Evolutionary conservation across 768 basidiomycete species (phyloP).

Genomic region (Suillus occidentalis): DNA sequence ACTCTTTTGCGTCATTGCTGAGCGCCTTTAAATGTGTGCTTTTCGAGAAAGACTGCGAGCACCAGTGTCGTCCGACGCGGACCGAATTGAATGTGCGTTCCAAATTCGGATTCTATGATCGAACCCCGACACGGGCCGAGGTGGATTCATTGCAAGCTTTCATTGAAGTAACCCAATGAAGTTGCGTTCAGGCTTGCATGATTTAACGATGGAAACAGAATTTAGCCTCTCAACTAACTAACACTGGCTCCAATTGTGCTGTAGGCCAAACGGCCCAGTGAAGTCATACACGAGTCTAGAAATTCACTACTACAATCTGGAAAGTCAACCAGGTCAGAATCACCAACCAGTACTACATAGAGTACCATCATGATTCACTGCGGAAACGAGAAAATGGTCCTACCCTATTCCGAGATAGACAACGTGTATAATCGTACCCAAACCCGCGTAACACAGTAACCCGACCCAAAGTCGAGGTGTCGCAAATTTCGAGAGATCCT

Average conservation of each 20-base stretch:
- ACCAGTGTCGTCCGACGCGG: neutral
- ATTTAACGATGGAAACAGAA: no score
- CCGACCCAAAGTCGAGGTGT: neutral
- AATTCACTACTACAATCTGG: neutral
- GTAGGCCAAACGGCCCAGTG: neutral
- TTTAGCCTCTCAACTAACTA: neutral
- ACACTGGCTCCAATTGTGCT: neutral
- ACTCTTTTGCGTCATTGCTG: slow-evolving; percentile 8
- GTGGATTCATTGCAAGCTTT: no score
- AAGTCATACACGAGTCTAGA: neutral
- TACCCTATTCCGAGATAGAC: no score
- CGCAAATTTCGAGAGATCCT: neutral
- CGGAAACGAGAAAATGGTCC: no score
- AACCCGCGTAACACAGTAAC: neutral
- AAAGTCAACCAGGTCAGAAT: no score
- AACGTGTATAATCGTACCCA: no score
- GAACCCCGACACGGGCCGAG: no score
- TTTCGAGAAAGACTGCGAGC: neutral
- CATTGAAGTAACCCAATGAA: no score
- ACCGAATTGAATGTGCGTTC: neutral
- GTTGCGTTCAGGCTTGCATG: no score
- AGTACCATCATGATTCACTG: neutral
- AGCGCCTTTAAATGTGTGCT: neutral
- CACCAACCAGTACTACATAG: no score
- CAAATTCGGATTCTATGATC: neutral